phyloP scores from a whole-genome alignment of 345 rosid genomes.

The Cochlearia excelsa region DNA sequence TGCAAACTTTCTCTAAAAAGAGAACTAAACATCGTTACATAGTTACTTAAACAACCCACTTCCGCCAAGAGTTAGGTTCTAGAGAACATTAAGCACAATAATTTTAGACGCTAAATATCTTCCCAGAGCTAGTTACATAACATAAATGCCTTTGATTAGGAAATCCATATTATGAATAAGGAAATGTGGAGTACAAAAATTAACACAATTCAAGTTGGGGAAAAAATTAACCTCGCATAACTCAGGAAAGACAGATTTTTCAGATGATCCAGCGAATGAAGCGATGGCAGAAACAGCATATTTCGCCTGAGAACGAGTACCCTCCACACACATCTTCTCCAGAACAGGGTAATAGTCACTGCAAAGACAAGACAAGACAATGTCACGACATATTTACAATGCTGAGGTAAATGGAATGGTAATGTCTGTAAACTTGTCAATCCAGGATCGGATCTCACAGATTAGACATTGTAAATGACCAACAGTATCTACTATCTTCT shows the following conservation, averaged over 20 bases:
- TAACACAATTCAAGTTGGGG: background rate
- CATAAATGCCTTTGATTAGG: slow-evolving; percentile 17
- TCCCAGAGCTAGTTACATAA: slow-evolving; percentile 16
- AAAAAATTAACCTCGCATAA: slow-evolving; percentile 62
- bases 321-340: slow-evolving; percentile 65
- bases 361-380: slow-evolving; percentile 28
- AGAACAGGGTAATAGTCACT: slow-evolving; percentile 66
- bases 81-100: slow-evolving; percentile 12
- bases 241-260: slow-evolving; percentile 44
- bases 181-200: slow-evolving; percentile 6
- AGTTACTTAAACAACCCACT: slow-evolving; percentile 8
- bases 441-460: background rate
- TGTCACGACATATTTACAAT: slow-evolving; percentile 1
- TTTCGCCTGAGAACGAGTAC: slow-evolving; percentile 81
- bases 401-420: background rate
- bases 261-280: slow-evolving; percentile 57
- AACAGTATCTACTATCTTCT: background rate
- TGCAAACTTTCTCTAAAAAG: slow-evolving; percentile 9
- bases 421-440: background rate
- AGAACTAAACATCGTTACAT: slow-evolving; percentile 6
- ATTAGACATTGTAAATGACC: background rate
- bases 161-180: slow-evolving; percentile 6
- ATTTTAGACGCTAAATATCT: slow-evolving; percentile 21
- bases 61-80: slow-evolving; percentile 11
- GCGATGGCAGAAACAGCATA: slow-evolving; percentile 79